phyloP scores from a whole-genome alignment of 139 green algal genomes.

The Chlamydomonas sp. region DNA sequence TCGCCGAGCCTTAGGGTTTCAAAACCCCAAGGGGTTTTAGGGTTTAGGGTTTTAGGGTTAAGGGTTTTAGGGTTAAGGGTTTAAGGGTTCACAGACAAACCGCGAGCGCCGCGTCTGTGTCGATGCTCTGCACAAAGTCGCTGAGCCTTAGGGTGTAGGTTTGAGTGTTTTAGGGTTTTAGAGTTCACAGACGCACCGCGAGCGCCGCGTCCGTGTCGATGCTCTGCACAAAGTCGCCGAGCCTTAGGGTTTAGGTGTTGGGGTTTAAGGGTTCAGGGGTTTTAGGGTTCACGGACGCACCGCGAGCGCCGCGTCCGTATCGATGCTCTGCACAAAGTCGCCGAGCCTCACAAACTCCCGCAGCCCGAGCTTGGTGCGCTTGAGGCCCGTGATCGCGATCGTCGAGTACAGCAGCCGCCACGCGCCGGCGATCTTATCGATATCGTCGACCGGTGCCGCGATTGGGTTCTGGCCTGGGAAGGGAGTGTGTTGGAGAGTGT shows the following conservation, averaged over 20 bases:
- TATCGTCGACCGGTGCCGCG: slow-evolving; percentile 26
- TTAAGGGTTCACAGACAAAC: too few species aligned
- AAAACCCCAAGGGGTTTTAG: neutral
- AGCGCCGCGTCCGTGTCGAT: too few species aligned
- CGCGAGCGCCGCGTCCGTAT: slow-evolving; percentile 19
- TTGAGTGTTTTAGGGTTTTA: neutral
- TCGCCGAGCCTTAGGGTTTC: slow-evolving; percentile 17
- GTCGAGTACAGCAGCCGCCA: slow-evolving; percentile 77
- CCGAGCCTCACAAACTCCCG: slow-evolving; percentile 69
- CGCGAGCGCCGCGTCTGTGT: slow-evolving; percentile 19
- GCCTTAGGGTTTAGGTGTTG: neutral
- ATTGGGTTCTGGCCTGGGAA: slow-evolving; percentile 32
- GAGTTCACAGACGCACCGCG: neutral
- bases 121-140: slow-evolving; percentile 65
- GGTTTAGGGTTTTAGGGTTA: slow-evolving; percentile 1
- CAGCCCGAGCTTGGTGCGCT: slow-evolving; percentile 73
- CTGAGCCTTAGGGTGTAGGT: slow-evolving; percentile 45
- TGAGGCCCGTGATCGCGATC: slow-evolving; percentile 64
- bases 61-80: neutral
- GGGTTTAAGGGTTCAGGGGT: neutral
- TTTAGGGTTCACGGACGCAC: too few species aligned
- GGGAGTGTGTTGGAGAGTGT: too few species aligned
- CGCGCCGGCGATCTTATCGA: slow-evolving; percentile 41
- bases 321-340: slow-evolving; percentile 65
- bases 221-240: slow-evolving; percentile 29